Evolutionary conservation across 73 alveolate species (phyloP).

Genomic region (Tetrahymena elliotti): DNA sequence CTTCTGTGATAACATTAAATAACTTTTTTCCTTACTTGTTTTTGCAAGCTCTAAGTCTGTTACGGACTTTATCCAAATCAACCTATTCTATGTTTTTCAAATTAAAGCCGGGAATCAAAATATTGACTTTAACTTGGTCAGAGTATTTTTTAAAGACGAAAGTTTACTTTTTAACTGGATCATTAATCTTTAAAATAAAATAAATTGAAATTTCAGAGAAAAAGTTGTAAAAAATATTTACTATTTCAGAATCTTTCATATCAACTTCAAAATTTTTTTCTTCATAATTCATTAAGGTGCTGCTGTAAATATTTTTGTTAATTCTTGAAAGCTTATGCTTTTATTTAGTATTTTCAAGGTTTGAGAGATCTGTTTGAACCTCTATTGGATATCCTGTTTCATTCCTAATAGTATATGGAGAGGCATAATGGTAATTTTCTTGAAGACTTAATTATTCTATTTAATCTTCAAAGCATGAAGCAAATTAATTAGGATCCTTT

Average conservation of each 20-base stretch:
- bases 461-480: background rate
- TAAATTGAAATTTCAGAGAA: background rate
- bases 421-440: background rate
- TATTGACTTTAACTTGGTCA: background rate
- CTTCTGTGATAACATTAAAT: background rate
- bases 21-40: background rate
- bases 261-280: background rate
- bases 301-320: background rate
- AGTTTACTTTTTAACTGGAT: background rate
- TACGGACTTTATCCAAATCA: background rate
- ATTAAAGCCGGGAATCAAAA: background rate
- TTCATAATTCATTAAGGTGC: background rate
- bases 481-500: background rate
- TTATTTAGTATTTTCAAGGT: background rate
- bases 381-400: background rate
- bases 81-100: background rate
- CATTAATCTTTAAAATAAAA: background rate
- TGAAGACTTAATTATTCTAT: background rate
- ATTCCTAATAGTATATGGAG: slow-evolving; percentile 36
- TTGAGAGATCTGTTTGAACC: background rate
- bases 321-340: background rate
- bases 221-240: background rate
- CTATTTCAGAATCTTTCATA: background rate
- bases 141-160: background rate
- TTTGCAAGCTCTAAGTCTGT: background rate